Evolutionary conservation across 192 early-diverging fungal species (phyloP).

Genomic region (Glomus cerebriforme): DNA sequence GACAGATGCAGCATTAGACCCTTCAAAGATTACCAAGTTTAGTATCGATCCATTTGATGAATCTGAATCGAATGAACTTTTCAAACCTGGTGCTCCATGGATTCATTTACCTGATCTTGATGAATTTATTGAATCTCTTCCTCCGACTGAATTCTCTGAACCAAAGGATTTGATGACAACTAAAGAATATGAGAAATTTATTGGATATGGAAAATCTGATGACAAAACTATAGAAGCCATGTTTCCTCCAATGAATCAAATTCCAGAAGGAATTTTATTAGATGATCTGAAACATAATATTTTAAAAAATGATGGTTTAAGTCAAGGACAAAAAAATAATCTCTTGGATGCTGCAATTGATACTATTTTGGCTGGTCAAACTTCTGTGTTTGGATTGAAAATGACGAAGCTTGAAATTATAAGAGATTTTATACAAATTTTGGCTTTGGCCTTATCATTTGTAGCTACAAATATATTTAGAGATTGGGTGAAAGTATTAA

Average conservation of each 20-base stretch:
- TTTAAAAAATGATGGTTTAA: not conserved
- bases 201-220: not conserved
- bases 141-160: conserved; percentile 16
- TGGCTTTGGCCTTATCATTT: conserved; percentile 37
- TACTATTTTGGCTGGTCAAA: conserved; percentile 20
- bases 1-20: not conserved
- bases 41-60: conserved; percentile 30
- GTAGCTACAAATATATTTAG: conserved; percentile 35
- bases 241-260: conserved; percentile 42
- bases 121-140: conserved; percentile 21
- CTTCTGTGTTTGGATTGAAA: conserved; percentile 35
- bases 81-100: conserved; percentile 31
- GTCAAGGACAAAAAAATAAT: not conserved
- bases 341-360: not conserved
- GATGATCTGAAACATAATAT: conserved; percentile 17
- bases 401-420: conserved; percentile 45
- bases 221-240: conserved; percentile 19
- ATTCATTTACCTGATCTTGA: conserved; percentile 28
- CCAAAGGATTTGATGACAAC: conserved; percentile 29
- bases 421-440: conserved; percentile 46
- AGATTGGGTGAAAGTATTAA: conserved; percentile 39
- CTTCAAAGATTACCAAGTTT: conserved; percentile 17
- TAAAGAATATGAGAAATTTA: conserved; percentile 30
- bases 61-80: conserved; percentile 28
- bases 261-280: conserved; percentile 38